Conservation (phyloP, 1,284 basidiomycete species). For the Austroboletus novae-zelandiae region DNA sequence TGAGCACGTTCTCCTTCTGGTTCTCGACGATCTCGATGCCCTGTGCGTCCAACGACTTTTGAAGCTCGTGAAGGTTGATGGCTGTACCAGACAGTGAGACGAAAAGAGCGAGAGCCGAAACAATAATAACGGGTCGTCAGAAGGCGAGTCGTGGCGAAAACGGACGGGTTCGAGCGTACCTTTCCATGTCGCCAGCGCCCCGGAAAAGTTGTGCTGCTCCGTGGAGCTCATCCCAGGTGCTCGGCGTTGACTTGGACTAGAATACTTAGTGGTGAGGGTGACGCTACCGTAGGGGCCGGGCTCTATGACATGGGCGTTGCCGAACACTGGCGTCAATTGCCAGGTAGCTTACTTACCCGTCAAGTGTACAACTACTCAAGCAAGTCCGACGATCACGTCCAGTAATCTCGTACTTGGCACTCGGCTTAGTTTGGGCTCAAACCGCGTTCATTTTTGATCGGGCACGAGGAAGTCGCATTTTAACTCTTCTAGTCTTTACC, state of each 20-base stretch:
- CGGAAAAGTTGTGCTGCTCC: constrained; percentile 76
- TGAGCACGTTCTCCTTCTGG: constrained; percentile 92
- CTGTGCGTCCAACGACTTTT: constrained; percentile 87
- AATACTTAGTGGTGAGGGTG: too few species aligned
- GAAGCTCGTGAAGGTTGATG: constrained; percentile 86
- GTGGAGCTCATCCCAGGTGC: constrained; percentile 34
- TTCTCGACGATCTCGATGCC: constrained; percentile 96
- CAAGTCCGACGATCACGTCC: too few species aligned
- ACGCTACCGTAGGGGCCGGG: too few species aligned
- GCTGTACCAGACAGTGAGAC: constrained; percentile 44
- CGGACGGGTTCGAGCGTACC: constrained; percentile 43
- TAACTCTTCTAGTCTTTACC: too few species aligned
- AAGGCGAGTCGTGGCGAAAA: neutral
- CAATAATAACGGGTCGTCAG: neutral
- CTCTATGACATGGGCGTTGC: too few species aligned
- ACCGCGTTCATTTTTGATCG: too few species aligned
- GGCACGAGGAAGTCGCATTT: too few species aligned
- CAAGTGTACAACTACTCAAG: too few species aligned
- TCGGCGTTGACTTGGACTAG: neutral
- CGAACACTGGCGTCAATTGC: too few species aligned
- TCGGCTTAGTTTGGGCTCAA: too few species aligned
- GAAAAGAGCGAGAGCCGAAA: neutral
- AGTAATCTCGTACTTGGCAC: too few species aligned
- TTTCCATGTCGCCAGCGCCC: constrained; percentile 85
- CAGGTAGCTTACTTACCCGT: too few species aligned